Evolutionary conservation across 176 grass and related monocot species (phyloP), one percentile per base, ranked within the genome.

Genomic region (Triticum monococcum): DNA sequence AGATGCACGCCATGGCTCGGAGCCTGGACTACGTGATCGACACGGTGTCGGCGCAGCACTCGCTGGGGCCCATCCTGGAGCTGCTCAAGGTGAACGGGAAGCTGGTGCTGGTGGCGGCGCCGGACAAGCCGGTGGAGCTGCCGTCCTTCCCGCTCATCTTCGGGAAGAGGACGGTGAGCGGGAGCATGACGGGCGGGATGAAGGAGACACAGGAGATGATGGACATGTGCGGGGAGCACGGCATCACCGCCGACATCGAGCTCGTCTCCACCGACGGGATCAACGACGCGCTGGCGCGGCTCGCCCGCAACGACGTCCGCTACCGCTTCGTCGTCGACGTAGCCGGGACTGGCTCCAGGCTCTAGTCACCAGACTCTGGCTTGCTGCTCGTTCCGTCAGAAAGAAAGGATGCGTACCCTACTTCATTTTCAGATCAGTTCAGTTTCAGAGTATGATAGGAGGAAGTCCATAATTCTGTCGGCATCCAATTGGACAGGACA

Each of bases 131-230:
- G 12, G 35, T 97, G 37, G 90, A 97, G 65, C 95, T 97, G 18
- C 92, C 95, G 0, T 97, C 95, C 0, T 95, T 97, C 56, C 95
- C 95, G 26, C 90, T 97, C 10, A 93, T 97, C 65, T 97, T 97
- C 9, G 95, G 95, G 5, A 94, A 90, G 75, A 91, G 92, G 75
- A 89, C 85, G 0, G 90, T 97, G 14, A 91, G 86, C 30, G 95
- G 95, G 77, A 94, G 90, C 90, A 89, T 97, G 64, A 94, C 87
- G 0, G 95, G 95, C 0, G 89, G 95, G 2, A 94, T 97, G 16
- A 85, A 88, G 73, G 95, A 97, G 86, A 97, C 92, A 10, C 95
- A 97, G 71, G 95, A 97, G 90, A 97, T 97, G 95, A 43, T 97
- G 20, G 90, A 97, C 72, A 1, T 97, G 2, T 94, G 90, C n/a